A percentile compares a stretch with the other conserved stretches of the same genome.
These are phyloP conservation scores for Aristolochia californica DNA, from an alignment of 164 flowering plant species.

Conservation along the genomic window DNA sequence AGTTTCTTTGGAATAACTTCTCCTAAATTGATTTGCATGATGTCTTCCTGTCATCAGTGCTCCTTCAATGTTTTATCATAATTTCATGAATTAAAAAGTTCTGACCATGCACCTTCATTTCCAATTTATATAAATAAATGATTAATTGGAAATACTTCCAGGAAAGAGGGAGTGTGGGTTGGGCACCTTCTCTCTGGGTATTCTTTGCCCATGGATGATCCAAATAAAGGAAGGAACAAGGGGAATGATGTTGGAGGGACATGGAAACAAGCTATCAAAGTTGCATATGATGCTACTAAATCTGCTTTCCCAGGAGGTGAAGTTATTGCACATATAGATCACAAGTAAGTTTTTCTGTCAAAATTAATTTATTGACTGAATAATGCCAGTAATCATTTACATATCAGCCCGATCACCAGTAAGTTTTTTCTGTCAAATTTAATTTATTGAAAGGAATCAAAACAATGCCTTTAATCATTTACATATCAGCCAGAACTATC, in stretches of 20 bases:
- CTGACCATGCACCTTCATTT: too few species aligned
- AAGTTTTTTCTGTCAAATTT: constrained; percentile 17
- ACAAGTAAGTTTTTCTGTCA: constrained; percentile 48
- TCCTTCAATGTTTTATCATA: too few species aligned
- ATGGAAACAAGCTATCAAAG: constrained; percentile 71
- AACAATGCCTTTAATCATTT: too few species aligned
- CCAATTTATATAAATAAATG: too few species aligned
- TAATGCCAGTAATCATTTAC: too few species aligned
- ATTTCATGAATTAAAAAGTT: too few species aligned
- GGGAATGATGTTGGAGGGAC: constrained; percentile 46
- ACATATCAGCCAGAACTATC: too few species aligned
- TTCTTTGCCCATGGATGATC: constrained; percentile 90
- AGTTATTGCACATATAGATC: constrained; percentile 84
- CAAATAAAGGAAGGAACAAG: constrained; percentile 24
- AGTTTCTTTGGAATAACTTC: background rate
- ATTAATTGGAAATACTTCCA: constrained; percentile 8
- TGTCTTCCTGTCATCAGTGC: too few species aligned
- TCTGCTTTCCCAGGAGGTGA: constrained; percentile 84
- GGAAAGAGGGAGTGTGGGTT: constrained; percentile 76
- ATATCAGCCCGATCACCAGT: constrained; percentile 59
- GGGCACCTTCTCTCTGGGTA: constrained; percentile 91
- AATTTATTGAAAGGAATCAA: too few species aligned
- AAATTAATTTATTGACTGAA: too few species aligned
- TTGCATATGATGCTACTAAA: constrained; percentile 56
- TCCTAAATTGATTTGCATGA: background rate